Base-by-base conservation (phyloP, 129 eudicot species). In the Flaveria robusta region DNA sequence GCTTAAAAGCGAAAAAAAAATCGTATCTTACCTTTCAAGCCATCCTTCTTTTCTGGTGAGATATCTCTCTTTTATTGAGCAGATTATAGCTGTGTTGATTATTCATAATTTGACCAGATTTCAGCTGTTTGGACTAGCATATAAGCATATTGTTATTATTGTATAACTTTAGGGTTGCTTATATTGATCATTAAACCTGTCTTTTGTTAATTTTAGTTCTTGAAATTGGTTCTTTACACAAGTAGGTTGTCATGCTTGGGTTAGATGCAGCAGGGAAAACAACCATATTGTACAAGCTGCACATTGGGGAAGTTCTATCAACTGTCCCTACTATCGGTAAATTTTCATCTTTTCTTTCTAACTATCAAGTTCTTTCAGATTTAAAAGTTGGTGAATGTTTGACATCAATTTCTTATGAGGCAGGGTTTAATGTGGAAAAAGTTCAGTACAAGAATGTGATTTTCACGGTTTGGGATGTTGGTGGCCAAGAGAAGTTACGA, bases 391-490 rank as follows among this genome's bases (percentile, higher is more conserved):
- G 69, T 72, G 16, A 18, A 79, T 23, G 47, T 50, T 67, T 69
- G 67, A 29, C 31, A 68, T 41, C 19, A 55, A 68, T 70, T 71
- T 49, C 69, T 51, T 74, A 65, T 23, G 63, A n/a, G 85, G 81
- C 79, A 93, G 98, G 98, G 83, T 93, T 93, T 83, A 93, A 93
- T 83, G 98, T 93, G 68, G 98, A 93, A 87, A 93, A 93, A 81
- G 98, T 93, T 74, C 98, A 91, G 86, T 93, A 93, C 68, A 93
- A 93, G 86, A 93, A 93, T 85, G 98, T 91, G 77, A 68, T 88
- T 41, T 93, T 93, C 84, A 93, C 98, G 15, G 98, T 93, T 51
- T 93, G 98, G 98, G 98, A 93, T 89, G 98, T 93, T 19, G 98
- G 97, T 5, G 98, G 98, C 45, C 98, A 93, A 87, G 97, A 93